Base-by-base conservation (phyloP, 2,329 filamentous ascomycete genomes). In the Fusarium zealandicum region DNA sequence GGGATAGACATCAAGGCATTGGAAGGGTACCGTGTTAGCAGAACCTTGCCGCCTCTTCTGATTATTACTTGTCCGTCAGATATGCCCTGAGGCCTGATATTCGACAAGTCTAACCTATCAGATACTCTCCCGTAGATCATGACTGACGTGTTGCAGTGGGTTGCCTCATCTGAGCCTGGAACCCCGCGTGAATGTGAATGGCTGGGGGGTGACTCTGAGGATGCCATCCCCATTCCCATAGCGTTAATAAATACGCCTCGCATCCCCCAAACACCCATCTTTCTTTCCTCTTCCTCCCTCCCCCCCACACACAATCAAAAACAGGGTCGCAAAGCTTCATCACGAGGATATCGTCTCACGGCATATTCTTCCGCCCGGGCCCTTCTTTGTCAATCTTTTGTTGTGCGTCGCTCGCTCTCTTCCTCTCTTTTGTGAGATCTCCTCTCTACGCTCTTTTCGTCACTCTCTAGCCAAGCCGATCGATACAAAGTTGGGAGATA, bases 271-370 rank as follows among this genome's bases (percentile, higher is more conserved):
- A 62, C 42, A 52, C 43, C 40, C 43, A 48, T 38, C 39, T 13
- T 54, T 54, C 44, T 52, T 69, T 68, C 70, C 60, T 76, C 72
- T 76, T 74, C 72, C 76, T 75, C 73, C 76, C 77, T n/a, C n/a
- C 76, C 76, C 76, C 76, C 77, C 80, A 81, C 80, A 80, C 80
- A 75, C 78, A 72, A 79, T 75, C 80, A 76, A 75, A 73, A 75
- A 75, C 20, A 76, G 81, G 82, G 82, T 80, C 81, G 82, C 82
- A 84, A 85, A 85, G 74, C 65, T 66, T 74, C 72, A 75, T 72
- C 71, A 73, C 69, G 75, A 76, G 78, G 78, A 76, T 79, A 76
- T 80, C 78, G 78, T 77, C 77, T 78, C 69, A 59, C 72, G 72
- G 63, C 66, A 70, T 73, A 71, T 75, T 76, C 75, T 80, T 76